phyloP scores from a whole-genome alignment of 306 rosid species.

The Notholithocarpus densiflorus region DNA sequence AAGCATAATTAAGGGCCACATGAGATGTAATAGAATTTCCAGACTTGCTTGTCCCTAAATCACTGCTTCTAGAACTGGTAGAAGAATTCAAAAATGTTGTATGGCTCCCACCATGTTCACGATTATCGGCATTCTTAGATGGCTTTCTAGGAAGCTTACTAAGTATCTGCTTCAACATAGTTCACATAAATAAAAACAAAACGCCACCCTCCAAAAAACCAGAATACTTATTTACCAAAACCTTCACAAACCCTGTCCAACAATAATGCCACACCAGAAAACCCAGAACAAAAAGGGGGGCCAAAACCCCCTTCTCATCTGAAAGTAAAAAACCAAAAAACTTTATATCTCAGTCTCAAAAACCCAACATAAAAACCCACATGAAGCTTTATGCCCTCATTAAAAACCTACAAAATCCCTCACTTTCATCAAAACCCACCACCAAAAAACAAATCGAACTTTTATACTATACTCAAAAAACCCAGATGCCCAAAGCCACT shows the following conservation, averaged over 20 bases:
- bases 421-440: not conserved
- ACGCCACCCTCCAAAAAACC: not conserved
- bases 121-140: slow-evolving; percentile 52
- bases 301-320: not conserved
- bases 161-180: not conserved
- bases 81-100: slow-evolving; percentile 27
- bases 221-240: not conserved
- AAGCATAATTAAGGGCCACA: slow-evolving; percentile 22
- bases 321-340: not conserved
- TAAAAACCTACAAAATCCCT: not conserved
- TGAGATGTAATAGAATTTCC: slow-evolving; percentile 12
- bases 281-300: not conserved
- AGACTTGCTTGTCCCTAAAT: slow-evolving; percentile 30
- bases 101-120: slow-evolving; percentile 44
- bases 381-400: not conserved
- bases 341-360: not conserved
- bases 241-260: not conserved
- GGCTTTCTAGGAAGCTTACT: slow-evolving; percentile 69
- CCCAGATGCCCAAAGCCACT: not conserved
- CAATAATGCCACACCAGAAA: not conserved
- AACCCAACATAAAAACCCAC: not conserved
- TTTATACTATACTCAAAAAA: not conserved
- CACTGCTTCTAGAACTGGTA: slow-evolving; percentile 40
- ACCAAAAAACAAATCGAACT: not conserved
- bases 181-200: not conserved